These are phyloP conservation scores for Cylindrotheca fusiformis DNA, from an alignment of 108 stramenopile genomes.

Conservation along the genomic window DNA sequence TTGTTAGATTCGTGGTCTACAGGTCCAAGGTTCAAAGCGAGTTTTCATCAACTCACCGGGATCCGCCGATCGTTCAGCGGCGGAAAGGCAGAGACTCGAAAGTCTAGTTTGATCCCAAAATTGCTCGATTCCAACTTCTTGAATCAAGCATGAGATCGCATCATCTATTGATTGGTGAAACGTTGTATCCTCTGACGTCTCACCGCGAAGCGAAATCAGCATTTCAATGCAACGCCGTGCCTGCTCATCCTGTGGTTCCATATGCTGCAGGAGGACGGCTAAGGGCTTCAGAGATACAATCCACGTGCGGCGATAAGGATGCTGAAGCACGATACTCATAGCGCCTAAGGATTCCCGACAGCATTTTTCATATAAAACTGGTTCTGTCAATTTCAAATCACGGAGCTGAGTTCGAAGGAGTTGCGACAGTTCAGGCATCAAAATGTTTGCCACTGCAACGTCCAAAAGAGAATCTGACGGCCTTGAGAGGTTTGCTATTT, in stretches of 20 bases:
- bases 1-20: too few relatives aligned
- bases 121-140: conserved; percentile 61
- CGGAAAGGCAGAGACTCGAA: conserved; percentile 13
- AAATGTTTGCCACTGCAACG: conserved; percentile 28
- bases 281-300: conserved; percentile 18
- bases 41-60: too few relatives aligned
- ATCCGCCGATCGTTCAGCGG: too few relatives aligned
- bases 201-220: conserved; percentile 35
- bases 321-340: conserved; percentile 21
- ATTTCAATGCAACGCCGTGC: conserved; percentile 18
- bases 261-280: conserved; percentile 23
- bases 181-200: conserved; percentile 34
- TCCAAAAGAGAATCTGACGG: conserved; percentile 32
- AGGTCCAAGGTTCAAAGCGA: too few relatives aligned
- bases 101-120: conserved; percentile 54
- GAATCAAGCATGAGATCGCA: conserved; percentile 51
- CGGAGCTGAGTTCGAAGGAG: conserved; percentile 21
- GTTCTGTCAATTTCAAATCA: not conserved
- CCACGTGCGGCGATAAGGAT: conserved; percentile 15
- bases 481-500: conserved; percentile 41
- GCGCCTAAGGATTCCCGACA: conserved; percentile 20
- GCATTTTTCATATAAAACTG: conserved; percentile 19
- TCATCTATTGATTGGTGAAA: conserved; percentile 52
- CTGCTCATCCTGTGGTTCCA: conserved; percentile 9
- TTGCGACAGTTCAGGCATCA: conserved; percentile 43